Percentiles rank a stretch among this genome's conserved stretches.
Conservation (phyloP, 2,329 filamentous ascomycete genomes). For the Trichoderma afroharzianum region DNA sequence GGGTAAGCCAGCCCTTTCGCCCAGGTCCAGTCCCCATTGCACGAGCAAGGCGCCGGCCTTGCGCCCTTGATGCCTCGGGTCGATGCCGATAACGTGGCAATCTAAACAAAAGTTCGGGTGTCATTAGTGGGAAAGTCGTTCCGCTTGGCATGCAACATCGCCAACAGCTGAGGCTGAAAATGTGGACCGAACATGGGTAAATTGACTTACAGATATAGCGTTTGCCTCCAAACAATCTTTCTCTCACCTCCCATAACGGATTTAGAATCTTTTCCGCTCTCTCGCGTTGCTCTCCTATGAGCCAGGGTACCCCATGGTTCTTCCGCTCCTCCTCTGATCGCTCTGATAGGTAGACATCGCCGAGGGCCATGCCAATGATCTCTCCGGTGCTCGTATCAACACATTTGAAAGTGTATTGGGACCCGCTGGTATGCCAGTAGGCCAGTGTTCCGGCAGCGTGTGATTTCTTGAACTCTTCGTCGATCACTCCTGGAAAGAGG, state of each 20-base stretch:
- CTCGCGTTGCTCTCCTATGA: slow-evolving; percentile 41
- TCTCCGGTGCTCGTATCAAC: slow-evolving; percentile 41
- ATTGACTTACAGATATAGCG: slow-evolving; percentile 40
- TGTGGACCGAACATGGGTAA: not conserved
- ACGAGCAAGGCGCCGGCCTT: slow-evolving; percentile 41
- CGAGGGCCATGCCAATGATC: slow-evolving; percentile 46
- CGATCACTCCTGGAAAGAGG: slow-evolving; percentile 37
- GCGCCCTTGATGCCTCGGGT: slow-evolving; percentile 41
- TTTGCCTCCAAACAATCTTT: slow-evolving; percentile 38
- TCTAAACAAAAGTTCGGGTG: slow-evolving; percentile 22
- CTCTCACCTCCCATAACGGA: slow-evolving; percentile 40
- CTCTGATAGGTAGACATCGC: slow-evolving; percentile 39
- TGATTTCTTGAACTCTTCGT: slow-evolving; percentile 39
- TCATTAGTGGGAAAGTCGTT: not conserved
- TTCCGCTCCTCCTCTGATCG: slow-evolving; percentile 40
- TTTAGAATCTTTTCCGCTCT: slow-evolving; percentile 41
- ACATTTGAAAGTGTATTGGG: slow-evolving; percentile 47
- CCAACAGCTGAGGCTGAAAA: slow-evolving; percentile 8
- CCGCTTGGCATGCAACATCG: not conserved
- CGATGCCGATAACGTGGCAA: slow-evolving; percentile 42
- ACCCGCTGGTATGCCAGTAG: slow-evolving; percentile 37
- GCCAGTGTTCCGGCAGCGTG: slow-evolving; percentile 41
- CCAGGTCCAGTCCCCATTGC: slow-evolving; percentile 36
- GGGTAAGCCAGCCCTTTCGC: slow-evolving; percentile 19
- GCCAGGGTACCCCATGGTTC: slow-evolving; percentile 43